Base-by-base conservation (phyloP, 805 yeast species). In the Metschnikowia aberdeeniae region DNA sequence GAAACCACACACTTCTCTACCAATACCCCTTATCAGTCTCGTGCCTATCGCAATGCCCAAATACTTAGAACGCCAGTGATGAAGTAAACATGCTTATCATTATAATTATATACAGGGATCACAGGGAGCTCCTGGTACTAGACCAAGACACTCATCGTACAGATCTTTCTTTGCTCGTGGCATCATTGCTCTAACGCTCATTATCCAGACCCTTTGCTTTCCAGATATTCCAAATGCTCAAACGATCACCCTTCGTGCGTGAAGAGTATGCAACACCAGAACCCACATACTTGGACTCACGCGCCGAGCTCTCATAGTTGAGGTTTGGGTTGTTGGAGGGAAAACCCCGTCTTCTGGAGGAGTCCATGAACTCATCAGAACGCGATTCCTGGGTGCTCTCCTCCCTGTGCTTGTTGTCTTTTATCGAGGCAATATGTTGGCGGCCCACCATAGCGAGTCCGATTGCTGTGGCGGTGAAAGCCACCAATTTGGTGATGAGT, bases 271-370 rank as follows among this genome's bases (percentile, higher is more conserved):
- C 76, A 44, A 68, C 67, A 0, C 88, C 87, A 0, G 84, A 72
- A 5, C 89, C 92, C 53, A 82, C 86, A 57, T 75, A 86, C 55
- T 76, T 80, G 43, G 84, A 78, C 50, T 80, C 80, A 49, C 89
- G 66, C 36, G 63, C 56, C 19, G 63, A 66, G 20, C 56, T 57
- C 1, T 66, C 67, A 12, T 65, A 60, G 36, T 61, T 64, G 9
- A 63, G 58, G 10, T 56, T 55, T 6, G 69, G 67, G 42, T 63
- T 59, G 44, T 60, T 55, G 13, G 47, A 43, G 4, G 84, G 84
- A 43, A 79, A 73, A 1, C 86, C 86, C 1, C 85, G 86, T 51
- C 73, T 73, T 10, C 68, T 61, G 17, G 40, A 22, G 13, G 27
- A 29, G 31, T 50, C 45, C 37, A 62, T 62, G 46, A 67, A 68